A percentile compares a stretch with the other conserved stretches of the same genome.
These are phyloP conservation scores for Tulasnella sp. DNA, from an alignment of 768 basidiomycete species.

Conservation along the genomic window DNA sequence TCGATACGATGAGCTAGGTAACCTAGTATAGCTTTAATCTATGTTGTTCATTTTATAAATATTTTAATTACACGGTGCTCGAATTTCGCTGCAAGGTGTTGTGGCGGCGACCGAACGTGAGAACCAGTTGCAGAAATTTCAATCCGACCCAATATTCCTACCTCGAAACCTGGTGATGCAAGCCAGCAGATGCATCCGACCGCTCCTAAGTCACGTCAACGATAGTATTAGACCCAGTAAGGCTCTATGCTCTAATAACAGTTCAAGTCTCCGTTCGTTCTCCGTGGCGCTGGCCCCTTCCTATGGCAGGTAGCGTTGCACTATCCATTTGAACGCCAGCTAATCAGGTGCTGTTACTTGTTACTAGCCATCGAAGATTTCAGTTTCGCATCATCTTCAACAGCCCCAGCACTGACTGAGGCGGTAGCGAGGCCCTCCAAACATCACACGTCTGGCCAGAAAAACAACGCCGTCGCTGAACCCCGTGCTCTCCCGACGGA, in stretches of 20 bases:
- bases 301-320: not conserved
- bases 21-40: not conserved
- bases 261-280: not conserved
- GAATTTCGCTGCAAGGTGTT: too few relatives aligned
- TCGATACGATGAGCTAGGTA: conserved; percentile 1
- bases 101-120: not conserved
- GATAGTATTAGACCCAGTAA: not conserved
- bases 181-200: not conserved
- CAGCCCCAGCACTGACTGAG: not conserved
- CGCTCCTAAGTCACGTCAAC: conserved; percentile 1
- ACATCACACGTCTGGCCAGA: not conserved
- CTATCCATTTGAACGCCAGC: not conserved
- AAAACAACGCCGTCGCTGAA: not conserved
- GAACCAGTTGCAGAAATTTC: not conserved
- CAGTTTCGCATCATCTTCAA: not conserved
- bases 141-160: not conserved
- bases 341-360: not conserved
- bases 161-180: not conserved
- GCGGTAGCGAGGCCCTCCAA: not conserved
- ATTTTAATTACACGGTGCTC: not conserved
- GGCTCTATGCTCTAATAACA: not conserved
- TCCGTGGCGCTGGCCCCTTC: not conserved
- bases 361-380: not conserved
- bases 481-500: not conserved
- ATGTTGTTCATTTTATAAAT: not conserved